A percentile compares a stretch with the other conserved stretches of the same genome.
These are phyloP conservation scores for Pseudonitzschia multiseries DNA, from an alignment of 108 stramenopile genomes.

Conservation along the genomic window DNA sequence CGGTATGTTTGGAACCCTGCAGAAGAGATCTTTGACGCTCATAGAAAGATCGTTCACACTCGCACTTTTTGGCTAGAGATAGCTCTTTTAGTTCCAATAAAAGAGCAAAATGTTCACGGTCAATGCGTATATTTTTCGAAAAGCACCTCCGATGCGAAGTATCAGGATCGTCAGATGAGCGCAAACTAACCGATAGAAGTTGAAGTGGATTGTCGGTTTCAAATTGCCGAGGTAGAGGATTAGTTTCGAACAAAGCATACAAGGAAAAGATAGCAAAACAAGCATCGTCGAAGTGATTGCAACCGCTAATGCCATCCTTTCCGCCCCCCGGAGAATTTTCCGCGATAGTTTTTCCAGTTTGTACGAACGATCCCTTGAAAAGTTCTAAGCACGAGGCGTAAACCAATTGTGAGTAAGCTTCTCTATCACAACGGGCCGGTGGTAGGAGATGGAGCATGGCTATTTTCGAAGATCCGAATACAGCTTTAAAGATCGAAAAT, in stretches of 20 bases:
- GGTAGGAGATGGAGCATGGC: slow-evolving; percentile 35
- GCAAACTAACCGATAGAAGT: slow-evolving; percentile 22
- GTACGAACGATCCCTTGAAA: slow-evolving; percentile 13
- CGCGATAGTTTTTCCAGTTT: neutral
- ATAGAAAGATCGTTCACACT: neutral
- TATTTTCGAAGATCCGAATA: slow-evolving; percentile 30
- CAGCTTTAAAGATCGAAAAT: slow-evolving; percentile 35
- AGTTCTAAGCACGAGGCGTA: slow-evolving; percentile 38
- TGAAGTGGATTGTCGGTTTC: slow-evolving; percentile 9
- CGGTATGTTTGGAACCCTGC: neutral
- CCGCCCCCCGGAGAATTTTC: neutral
- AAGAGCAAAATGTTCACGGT: slow-evolving; percentile 27
- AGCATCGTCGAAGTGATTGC: slow-evolving; percentile 16
- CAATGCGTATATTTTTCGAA: slow-evolving; percentile 40
- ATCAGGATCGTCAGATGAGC: slow-evolving; percentile 14
- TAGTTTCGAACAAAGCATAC: slow-evolving; percentile 43
- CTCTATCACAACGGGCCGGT: slow-evolving; percentile 39
- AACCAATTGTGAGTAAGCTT: slow-evolving; percentile 43
- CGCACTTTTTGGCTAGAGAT: slow-evolving; percentile 15
- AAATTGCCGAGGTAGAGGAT: slow-evolving; percentile 31
- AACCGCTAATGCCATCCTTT: neutral
- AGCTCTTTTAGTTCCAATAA: slow-evolving; percentile 20
- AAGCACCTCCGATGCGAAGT: slow-evolving; percentile 28
- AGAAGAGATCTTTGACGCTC: neutral
- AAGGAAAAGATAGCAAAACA: slow-evolving; percentile 30